Conservation (phyloP, 2,329 filamentous ascomycete species). For the Colletotrichum sp. region DNA sequence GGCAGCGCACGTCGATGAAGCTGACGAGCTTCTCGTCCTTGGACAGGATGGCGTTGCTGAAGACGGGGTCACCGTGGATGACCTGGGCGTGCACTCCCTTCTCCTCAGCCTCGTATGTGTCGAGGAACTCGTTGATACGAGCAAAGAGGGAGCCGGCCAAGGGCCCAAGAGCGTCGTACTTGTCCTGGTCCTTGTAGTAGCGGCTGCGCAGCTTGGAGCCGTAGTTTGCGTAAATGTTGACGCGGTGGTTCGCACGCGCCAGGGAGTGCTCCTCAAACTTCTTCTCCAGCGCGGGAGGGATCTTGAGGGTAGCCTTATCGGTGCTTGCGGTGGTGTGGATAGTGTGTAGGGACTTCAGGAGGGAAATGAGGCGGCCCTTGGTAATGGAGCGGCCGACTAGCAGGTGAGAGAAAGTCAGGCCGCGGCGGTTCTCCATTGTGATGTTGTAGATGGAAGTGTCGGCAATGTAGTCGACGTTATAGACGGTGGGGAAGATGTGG, state of each 20-base stretch:
- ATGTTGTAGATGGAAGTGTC: constrained; percentile 29
- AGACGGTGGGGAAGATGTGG: constrained; percentile 26
- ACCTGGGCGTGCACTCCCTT: constrained; percentile 27
- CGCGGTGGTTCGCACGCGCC: constrained; percentile 21
- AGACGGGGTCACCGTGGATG: constrained; percentile 34
- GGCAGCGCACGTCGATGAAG: constrained; percentile 33
- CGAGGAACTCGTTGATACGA: constrained; percentile 29
- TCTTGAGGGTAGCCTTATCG: constrained; percentile 22
- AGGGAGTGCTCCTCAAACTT: constrained; percentile 26
- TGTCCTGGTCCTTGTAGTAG: constrained; percentile 23
- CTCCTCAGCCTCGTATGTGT: constrained; percentile 31
- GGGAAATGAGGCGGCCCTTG: constrained; percentile 26
- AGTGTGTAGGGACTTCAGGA: constrained; percentile 27
- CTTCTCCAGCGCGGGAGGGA: constrained; percentile 23
- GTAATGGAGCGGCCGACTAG: constrained; percentile 34
- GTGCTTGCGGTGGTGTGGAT: constrained; percentile 25
- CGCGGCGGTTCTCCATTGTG: constrained; percentile 31
- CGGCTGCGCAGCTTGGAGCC: constrained; percentile 26
- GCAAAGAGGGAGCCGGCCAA: constrained; percentile 25
- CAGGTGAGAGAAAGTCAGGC: constrained; percentile 30
- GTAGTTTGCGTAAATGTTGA: constrained; percentile 31
- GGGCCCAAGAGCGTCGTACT: constrained; percentile 28
- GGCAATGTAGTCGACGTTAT: constrained; percentile 28
- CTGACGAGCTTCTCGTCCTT: constrained; percentile 27
- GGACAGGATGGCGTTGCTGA: constrained; percentile 32